Evolutionary conservation across 176 grass and related monocot genomes (phyloP), one percentile per base, ranked within the genome.

Genomic region (Cenchrus fungigraminus): DNA sequence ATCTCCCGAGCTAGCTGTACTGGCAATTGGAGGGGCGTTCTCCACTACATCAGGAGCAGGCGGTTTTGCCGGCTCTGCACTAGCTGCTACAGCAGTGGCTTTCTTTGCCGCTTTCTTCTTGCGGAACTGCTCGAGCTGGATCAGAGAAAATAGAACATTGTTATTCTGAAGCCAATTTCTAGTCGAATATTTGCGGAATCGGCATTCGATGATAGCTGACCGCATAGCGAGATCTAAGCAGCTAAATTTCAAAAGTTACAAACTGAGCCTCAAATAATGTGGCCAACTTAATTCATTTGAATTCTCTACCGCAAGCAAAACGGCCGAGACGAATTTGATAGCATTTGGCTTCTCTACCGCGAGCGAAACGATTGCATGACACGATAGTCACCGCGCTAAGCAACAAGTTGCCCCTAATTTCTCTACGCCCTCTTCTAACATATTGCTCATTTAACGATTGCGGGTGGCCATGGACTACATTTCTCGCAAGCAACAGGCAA

Each of bases 111-210:
- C 84, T 83, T 97, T 99, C 65, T 91, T 93, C 91, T 88, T 99
- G 9, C 97, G 97, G 76, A 97, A 99, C 85, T 99, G 94, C 69
- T 92, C 97, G 47, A 99, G 88, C 97, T 99, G 90, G 59, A 88
- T 88, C 67, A 78, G n/a, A 58, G n/a, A 77, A 90, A 85, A 91
- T 34, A 60, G 19, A 37, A 85, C 51, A 44, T 8, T 22, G 9
- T 91, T 84, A 84, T 81, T 37, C 6, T 14, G 49, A 28, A 79
- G 82, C 12, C 81, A 85, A 57, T 0, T 56, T 71, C 5, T 29
- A 76, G 71, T 81, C 11, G 57, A 81, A 71, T 43, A 19, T 44
- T 16, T 31, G 40, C 19, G 1, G 34, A 17, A 50, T 37, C 25
- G 16, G 37, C 34, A 70, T 76, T 65, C 16, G 42, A 44, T 8